Base-by-base conservation (phyloP, 2,329 filamentous ascomycete species). In the Teratosphaeria zuluensis region DNA sequence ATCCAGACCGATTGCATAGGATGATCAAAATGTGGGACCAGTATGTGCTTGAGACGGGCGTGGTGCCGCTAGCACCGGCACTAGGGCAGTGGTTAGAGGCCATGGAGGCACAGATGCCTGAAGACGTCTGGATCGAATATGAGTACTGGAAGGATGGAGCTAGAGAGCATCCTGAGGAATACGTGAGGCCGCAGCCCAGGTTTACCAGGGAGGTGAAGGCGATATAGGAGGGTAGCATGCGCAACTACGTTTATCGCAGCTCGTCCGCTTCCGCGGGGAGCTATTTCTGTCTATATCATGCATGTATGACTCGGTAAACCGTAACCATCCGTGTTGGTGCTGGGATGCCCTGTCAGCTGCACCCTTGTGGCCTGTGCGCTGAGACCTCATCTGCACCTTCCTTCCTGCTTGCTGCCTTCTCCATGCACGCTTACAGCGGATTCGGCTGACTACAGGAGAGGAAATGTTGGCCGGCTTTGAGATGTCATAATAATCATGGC, bases 51-150 rank as follows among this genome's bases (percentile, higher is more conserved):
- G 82, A 86, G 66, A 82, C 79, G 0, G 82, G 82, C 2, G 81
- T 85, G 1, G 75, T 84, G n/a, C 81, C 82, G 30, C 70, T 85
- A 48, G 80, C 79, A 55, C 83, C 81, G 1, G 82, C 81, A 61
- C 68, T 85, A 51, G 83, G 83, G 0, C 72, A 78, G 2, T 85
- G 80, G 73, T 73, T 86, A 56, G 80, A 80, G 58, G 82, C 81
- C 0, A 83, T 80, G 64, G 83, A 86, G 69, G 82, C 80, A 60
- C 82, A 85, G 75, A 85, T 85, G 83, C 80, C 80, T 0, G 82
- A 86, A 69, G 83, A 85, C 66, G 81, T 79, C 6, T 85, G 82
- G 83, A 84, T 85, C 72, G 82, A 85, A 71, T 84, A 84, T 68
- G 81, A 85, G 69, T 85, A 85, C 63, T 86, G 82, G 82, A 80